Evolutionary conservation across 306 rosid genomes (phyloP), one percentile per base, ranked within the genome.

Genomic region (Styphnolobium japonicum): DNA sequence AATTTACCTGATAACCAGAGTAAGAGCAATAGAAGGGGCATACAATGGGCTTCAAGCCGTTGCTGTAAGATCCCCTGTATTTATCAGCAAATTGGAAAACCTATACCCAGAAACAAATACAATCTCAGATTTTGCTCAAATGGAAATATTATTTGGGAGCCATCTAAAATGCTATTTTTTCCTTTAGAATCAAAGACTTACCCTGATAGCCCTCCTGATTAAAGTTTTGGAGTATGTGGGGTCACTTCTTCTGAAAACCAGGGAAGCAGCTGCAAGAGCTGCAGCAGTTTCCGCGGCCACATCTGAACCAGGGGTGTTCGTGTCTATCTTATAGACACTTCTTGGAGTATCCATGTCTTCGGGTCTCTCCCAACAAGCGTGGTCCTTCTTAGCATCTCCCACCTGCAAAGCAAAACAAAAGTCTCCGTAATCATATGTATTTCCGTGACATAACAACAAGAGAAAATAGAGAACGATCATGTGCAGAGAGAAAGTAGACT

Each of bases 251-350:
- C 88, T 89, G 81, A 94, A 94, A 77, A 94, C 98, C 39, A 94
- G 60, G n/a, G 98, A 94, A 75, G 98, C 96, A 56, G 98, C 81
- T 3, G 98, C 98, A 55, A 94, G 91, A 78, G 98, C 98, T 19
- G 98, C 98, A 64, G 98, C 98, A 51, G 97, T 94, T 84, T 94
- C 98, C 0, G 93, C 98, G 0, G 98, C 97, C 14, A 94, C 98
- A 55, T 94, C 98, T 0, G 98, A 86, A 45, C 98, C 98, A 51
- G 98, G 98, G 62, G 80, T 81, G 61, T 87, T 88, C 19, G 73
- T 85, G 76, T 92, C 97, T 6, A 94, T 83, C 90, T 90, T 91
- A 52, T 84, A 88, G 16, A 92, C 97, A 45, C 68, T 94, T 76
- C 98, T 90, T 48, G 93, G 91, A 5, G 98, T 94, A 66, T 94